Percentiles rank a stretch among this genome's conserved stretches.
phyloP scores from a whole-genome alignment of 2,329 filamentous ascomycete species.

The Neoascochyta sp. region DNA sequence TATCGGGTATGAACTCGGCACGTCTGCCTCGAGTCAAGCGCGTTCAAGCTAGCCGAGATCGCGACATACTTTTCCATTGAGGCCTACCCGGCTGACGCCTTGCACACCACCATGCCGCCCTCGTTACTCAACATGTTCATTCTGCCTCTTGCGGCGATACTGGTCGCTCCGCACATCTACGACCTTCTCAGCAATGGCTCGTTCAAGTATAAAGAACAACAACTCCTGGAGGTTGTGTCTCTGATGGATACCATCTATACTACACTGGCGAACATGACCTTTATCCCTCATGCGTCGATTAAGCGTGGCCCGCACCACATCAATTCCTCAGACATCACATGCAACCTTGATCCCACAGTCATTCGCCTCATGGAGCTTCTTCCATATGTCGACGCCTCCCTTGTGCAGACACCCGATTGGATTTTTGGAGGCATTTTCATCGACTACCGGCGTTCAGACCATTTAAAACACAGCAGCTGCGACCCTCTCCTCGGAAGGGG shows the following conservation, averaged over 20 bases:
- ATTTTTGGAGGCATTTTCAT: conserved; percentile 12
- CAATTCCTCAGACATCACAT: conserved; percentile 9
- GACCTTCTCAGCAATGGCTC: not conserved
- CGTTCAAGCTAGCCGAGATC: too few relatives aligned
- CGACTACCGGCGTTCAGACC: conserved; percentile 8
- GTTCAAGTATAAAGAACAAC: not conserved
- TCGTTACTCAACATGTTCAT: too few relatives aligned
- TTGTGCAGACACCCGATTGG: conserved; percentile 8
- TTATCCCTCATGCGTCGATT: conserved; percentile 12
- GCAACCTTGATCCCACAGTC: conserved; percentile 6
- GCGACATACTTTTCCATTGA: too few relatives aligned
- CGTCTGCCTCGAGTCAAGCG: too few relatives aligned
- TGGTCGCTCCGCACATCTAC: conserved; percentile 6
- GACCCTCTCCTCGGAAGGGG: conserved; percentile 2
- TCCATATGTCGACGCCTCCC: conserved; percentile 10
- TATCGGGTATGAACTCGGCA: too few relatives aligned
- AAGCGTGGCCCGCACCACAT: conserved; percentile 12
- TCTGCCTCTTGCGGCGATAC: conserved; percentile 6
- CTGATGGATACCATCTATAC: conserved; percentile 14
- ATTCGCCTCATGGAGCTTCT: conserved; percentile 14
- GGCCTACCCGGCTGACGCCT: not conserved
- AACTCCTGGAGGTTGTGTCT: conserved; percentile 8
- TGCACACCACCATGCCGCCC: too few relatives aligned
- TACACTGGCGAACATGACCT: conserved; percentile 9
- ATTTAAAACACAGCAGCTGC: conserved; percentile 3